A percentile compares a stretch with the other conserved stretches of the same genome.
phyloP scores from a whole-genome alignment of 2,329 filamentous ascomycete species.

The Trichoderma breve region DNA sequence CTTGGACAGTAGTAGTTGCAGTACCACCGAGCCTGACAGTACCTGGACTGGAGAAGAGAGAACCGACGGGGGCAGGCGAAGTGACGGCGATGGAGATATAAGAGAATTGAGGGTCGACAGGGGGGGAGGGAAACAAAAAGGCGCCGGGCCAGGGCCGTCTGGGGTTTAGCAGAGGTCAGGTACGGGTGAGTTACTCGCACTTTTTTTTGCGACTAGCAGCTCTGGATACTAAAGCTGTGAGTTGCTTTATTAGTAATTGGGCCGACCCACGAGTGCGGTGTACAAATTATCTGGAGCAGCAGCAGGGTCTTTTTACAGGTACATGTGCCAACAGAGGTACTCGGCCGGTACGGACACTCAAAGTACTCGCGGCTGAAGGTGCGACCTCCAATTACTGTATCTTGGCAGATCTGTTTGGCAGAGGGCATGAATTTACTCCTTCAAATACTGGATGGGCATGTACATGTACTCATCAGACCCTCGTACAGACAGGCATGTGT shows the following conservation, averaged over 20 bases:
- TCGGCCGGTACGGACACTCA: not conserved
- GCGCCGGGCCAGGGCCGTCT: constrained; percentile 14
- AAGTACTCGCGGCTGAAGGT: not conserved
- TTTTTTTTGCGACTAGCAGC: not conserved
- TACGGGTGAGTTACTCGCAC: not conserved
- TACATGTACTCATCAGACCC: not conserved
- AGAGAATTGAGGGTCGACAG: constrained; percentile 7
- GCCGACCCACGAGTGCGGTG: constrained; percentile 11
- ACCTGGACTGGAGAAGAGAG: constrained; percentile 2
- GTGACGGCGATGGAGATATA: constrained; percentile 17
- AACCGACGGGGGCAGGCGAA: constrained; percentile 14
- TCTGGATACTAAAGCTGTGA: not conserved
- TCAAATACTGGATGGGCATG: not conserved
- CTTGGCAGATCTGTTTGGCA: not conserved
- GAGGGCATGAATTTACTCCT: not conserved
- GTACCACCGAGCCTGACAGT: not conserved
- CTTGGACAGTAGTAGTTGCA: not conserved
- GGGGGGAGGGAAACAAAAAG: constrained; percentile 3
- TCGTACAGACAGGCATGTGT: not conserved
- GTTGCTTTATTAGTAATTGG: constrained; percentile 4
- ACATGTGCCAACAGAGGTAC: not conserved
- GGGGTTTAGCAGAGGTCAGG: constrained; percentile 16
- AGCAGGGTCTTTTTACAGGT: not conserved
- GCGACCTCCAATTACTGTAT: not conserved
- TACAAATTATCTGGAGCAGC: not conserved